Percentiles rank a stretch among this genome's conserved stretches.
phyloP scores from a whole-genome alignment of 768 basidiomycete species.

The Trametes maxima region DNA sequence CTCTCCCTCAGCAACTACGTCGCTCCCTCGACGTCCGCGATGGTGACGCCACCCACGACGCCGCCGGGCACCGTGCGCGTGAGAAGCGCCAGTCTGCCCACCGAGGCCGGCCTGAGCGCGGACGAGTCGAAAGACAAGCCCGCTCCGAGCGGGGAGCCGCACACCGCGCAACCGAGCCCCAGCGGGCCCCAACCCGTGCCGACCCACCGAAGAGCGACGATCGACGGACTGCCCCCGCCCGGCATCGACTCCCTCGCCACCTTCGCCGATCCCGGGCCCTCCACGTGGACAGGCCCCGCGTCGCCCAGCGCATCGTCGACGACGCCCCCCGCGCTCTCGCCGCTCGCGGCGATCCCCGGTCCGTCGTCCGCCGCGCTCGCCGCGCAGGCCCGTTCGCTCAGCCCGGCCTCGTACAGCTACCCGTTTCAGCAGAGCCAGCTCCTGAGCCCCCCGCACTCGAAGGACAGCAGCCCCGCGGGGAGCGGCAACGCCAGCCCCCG shows the following conservation, averaged over 20 bases:
- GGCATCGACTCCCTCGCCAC: not conserved
- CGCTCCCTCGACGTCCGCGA: conserved; percentile 37
- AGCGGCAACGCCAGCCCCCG: conserved; percentile 21
- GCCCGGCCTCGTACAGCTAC: conserved; percentile 14
- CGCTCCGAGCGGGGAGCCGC: not conserved
- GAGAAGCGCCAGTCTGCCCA: conserved; percentile 23
- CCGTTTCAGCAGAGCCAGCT: conserved; percentile 22
- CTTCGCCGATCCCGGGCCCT: not conserved
- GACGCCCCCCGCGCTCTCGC: conserved; percentile 8
- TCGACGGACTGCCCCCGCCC: too few relatives aligned
- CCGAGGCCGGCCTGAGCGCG: conserved; percentile 14
- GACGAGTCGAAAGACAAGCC: conserved; percentile 16
- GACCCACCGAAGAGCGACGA: not conserved
- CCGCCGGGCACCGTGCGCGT: conserved; percentile 25
- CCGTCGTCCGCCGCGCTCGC: conserved; percentile 17
- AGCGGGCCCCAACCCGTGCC: not conserved
- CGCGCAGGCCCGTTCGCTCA: conserved; percentile 11
- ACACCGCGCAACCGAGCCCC: conserved; percentile 1
- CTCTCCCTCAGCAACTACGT: conserved; percentile 55
- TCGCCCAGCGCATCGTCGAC: conserved; percentile 10
- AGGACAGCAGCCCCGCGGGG: conserved; percentile 18
- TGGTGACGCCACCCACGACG: conserved; percentile 33
- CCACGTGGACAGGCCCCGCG: conserved; percentile 6
- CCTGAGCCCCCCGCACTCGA: conserved; percentile 28
- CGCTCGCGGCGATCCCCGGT: conserved; percentile 20